Evolutionary conservation across 768 basidiomycete species (phyloP).

Genomic region (Tephrocybe rancida): DNA sequence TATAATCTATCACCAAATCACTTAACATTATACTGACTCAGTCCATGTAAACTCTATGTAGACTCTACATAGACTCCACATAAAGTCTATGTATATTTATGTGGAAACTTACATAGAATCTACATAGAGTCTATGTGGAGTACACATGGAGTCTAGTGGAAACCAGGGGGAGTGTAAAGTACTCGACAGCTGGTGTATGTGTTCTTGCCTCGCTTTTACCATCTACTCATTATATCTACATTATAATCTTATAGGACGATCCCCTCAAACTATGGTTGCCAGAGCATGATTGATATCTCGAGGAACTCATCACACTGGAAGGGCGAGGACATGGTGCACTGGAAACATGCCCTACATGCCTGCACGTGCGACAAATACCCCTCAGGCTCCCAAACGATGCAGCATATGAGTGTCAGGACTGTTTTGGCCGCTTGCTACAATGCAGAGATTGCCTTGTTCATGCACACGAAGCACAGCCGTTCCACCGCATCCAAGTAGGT

Average conservation of each 20-base stretch:
- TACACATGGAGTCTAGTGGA: no score
- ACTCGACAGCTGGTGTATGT: conserved; percentile 2
- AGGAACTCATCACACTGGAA: conserved; percentile 6
- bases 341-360: background rate
- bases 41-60: no score
- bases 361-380: background rate
- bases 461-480: background rate
- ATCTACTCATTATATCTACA: background rate
- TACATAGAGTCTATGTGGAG: no score
- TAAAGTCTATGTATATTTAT: no score
- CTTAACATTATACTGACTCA: no score
- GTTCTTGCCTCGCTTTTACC: background rate
- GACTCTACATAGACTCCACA: no score
- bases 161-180: no score
- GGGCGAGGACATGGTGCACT: background rate
- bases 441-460: conserved; percentile 2
- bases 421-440: background rate
- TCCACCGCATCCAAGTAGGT: conserved; percentile 1
- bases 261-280: conserved; percentile 5
- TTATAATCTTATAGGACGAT: conserved; percentile 1
- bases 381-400: background rate
- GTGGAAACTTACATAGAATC: no score
- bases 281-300: background rate
- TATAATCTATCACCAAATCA: no score
- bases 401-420: conserved; percentile 4